Evolutionary conservation across 345 rosid genomes (phyloP).

Genomic region (Gossypium mustelinum): DNA sequence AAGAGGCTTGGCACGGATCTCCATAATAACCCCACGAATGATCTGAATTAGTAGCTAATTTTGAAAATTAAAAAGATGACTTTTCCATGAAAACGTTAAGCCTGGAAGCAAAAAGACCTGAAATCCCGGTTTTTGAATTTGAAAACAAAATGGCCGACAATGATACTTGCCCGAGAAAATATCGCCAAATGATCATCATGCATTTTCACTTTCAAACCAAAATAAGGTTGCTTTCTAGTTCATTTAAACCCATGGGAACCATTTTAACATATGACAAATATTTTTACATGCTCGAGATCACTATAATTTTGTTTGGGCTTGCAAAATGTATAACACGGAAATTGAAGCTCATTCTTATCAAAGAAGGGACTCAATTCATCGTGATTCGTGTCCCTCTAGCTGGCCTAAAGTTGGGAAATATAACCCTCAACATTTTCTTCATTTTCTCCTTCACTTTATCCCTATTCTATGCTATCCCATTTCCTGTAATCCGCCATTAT

Average conservation of each 20-base stretch:
- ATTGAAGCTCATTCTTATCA: not conserved
- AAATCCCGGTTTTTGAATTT: constrained; percentile 6
- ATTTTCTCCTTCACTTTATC: constrained; percentile 5
- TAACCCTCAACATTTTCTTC: not conserved
- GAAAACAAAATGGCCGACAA: not conserved
- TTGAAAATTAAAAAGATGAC: not conserved
- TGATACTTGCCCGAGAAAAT: not conserved
- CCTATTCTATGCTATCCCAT: not conserved
- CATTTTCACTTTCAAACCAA: not conserved
- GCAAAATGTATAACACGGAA: not conserved
- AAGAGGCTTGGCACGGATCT: not conserved
- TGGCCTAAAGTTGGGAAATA: not conserved
- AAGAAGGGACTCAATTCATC: not conserved
- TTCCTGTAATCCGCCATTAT: not conserved
- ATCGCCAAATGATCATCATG: not conserved
- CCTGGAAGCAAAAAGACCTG: not conserved
- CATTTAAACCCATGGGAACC: not conserved
- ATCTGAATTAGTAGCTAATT: not conserved
- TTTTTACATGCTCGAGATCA: not conserved
- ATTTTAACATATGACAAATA: not conserved
- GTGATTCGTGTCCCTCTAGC: not conserved
- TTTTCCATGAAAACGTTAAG: not conserved
- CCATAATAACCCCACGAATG: not conserved
- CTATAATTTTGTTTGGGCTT: not conserved
- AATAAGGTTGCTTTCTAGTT: not conserved